Conservation (phyloP, 2,329 filamentous ascomycete genomes). For the Hypoxylon sp. region DNA sequence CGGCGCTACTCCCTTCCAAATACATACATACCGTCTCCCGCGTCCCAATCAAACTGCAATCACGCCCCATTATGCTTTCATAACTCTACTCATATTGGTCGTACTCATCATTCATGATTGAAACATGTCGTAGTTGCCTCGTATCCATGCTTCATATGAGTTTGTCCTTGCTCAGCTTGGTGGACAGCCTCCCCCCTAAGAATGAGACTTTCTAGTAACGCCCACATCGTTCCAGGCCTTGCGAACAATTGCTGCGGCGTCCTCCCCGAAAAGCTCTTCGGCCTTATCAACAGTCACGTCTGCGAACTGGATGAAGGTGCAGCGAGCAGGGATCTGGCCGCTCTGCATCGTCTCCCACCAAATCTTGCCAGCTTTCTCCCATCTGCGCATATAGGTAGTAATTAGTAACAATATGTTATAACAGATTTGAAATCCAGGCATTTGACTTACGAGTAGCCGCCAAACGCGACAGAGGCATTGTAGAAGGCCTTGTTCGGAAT, state of each 20-base stretch:
- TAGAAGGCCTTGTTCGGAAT: slow-evolving; percentile 73
- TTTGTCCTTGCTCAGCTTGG: neutral
- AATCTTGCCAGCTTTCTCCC: slow-evolving; percentile 68
- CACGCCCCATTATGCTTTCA: neutral
- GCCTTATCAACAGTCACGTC: slow-evolving; percentile 64
- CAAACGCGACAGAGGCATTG: slow-evolving; percentile 62
- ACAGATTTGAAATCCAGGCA: neutral
- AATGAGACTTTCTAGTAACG: slow-evolving; percentile 55
- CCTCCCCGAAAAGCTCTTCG: slow-evolving; percentile 60
- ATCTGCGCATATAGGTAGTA: slow-evolving; percentile 58
- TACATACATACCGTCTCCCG: neutral
- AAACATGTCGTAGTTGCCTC: neutral
- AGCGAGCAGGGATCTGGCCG: slow-evolving; percentile 59
- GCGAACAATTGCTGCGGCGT: slow-evolving; percentile 61
- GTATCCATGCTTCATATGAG: neutral
- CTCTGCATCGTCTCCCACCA: slow-evolving; percentile 67
- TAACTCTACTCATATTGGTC: neutral
- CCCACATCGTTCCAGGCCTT: slow-evolving; percentile 66
- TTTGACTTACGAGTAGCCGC: slow-evolving; percentile 59
- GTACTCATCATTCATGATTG: neutral
- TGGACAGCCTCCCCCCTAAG: slow-evolving; percentile 29
- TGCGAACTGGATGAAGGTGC: slow-evolving; percentile 65
- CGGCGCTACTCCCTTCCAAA: neutral
- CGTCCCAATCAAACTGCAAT: neutral
- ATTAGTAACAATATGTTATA: neutral